Evolutionary conservation across 352 stramenopile genomes (phyloP).

Genomic region (Phytophthora ramorum): DNA sequence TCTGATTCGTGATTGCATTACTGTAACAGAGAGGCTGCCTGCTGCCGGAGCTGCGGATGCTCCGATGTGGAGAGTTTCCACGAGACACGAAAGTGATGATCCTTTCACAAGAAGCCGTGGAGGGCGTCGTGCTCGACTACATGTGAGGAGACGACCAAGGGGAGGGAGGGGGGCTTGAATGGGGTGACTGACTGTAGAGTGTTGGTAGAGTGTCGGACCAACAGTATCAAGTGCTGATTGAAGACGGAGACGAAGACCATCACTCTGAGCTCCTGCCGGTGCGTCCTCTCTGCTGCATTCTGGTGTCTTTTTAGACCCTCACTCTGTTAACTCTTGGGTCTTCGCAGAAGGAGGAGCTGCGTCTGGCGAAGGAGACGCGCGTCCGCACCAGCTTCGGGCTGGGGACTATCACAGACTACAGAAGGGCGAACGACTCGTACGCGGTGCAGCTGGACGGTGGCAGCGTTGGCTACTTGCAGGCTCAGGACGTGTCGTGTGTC

Average conservation of each 20-base stretch:
- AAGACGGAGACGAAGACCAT: constrained; percentile 3
- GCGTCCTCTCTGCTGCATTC: constrained; percentile 1
- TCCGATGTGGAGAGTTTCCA: constrained; percentile 74
- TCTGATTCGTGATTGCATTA: background rate
- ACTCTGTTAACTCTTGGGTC: background rate
- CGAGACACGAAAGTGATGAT: constrained; percentile 53
- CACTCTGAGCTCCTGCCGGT: constrained; percentile 50
- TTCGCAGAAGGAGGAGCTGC: constrained; percentile 37
- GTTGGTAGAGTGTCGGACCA: constrained; percentile 33
- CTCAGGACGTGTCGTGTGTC: constrained; percentile 59
- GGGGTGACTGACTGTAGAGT: background rate
- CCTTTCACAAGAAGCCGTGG: background rate
- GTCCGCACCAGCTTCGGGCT: constrained; percentile 37
- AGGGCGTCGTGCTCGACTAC: constrained; percentile 35
- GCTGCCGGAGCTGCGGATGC: constrained; percentile 71
- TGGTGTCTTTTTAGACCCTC: background rate
- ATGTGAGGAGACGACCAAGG: constrained; percentile 14
- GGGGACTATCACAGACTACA: constrained; percentile 32
- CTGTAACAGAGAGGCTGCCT: constrained; percentile 51
- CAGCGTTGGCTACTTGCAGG: constrained; percentile 45
- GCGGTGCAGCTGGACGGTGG: constrained; percentile 42
- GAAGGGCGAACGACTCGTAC: constrained; percentile 42
- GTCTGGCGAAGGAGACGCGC: constrained; percentile 33
- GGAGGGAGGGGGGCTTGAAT: background rate
- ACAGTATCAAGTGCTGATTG: constrained; percentile 36